These are phyloP conservation scores for Geotrichum siamense DNA, from an alignment of 1,139 yeast species.

Conservation along the genomic window DNA sequence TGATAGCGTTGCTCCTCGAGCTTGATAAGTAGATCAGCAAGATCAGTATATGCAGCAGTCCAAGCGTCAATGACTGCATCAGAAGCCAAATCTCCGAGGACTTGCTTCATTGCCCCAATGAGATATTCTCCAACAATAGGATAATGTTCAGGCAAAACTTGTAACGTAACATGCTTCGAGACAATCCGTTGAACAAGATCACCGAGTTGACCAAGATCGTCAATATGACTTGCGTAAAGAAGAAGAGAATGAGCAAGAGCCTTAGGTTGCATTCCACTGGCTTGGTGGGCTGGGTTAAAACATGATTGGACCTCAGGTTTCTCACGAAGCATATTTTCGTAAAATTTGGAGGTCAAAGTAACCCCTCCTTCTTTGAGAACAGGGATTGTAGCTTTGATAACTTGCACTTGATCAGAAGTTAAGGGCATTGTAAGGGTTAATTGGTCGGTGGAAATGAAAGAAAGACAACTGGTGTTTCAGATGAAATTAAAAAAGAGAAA, in stretches of 20 bases:
- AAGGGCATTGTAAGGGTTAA: conserved; percentile 22
- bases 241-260: conserved; percentile 58
- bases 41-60: conserved; percentile 56
- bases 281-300: conserved; percentile 57
- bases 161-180: conserved; percentile 59
- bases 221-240: conserved; percentile 58
- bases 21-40: conserved; percentile 54
- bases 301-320: conserved; percentile 51
- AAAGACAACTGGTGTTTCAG: too few relatives aligned
- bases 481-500: too few relatives aligned
- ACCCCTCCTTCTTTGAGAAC: conserved; percentile 51
- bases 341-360: conserved; percentile 48
- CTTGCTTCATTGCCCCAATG: conserved; percentile 46
- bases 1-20: conserved; percentile 47
- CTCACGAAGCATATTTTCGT: conserved; percentile 46
- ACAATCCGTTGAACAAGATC: conserved; percentile 56
- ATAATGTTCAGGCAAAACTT: conserved; percentile 56
- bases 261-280: conserved; percentile 50
- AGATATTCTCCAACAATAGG: conserved; percentile 55
- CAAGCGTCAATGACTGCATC: conserved; percentile 56
- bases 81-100: conserved; percentile 54
- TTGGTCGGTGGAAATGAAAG: too few relatives aligned
- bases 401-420: conserved; percentile 33
- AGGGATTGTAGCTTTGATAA: conserved; percentile 53
- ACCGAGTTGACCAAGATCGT: conserved; percentile 48